These are phyloP conservation scores for Kokia cookei DNA, from an alignment of 441 rosid genomes.

Conservation along the genomic window DNA sequence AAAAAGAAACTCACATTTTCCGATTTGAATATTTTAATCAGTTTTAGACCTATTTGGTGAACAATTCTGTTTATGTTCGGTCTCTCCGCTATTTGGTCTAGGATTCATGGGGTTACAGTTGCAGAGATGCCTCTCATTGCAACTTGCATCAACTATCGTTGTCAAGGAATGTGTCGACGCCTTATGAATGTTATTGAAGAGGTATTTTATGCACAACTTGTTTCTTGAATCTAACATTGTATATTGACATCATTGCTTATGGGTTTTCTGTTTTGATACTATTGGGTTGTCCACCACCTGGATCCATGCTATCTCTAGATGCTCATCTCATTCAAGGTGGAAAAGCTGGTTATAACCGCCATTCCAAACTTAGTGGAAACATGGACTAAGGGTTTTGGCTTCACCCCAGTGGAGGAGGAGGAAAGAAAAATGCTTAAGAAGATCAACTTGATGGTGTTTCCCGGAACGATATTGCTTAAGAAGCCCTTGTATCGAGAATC, in stretches of 20 bases:
- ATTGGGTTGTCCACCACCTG: background rate
- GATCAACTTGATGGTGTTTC: constrained; percentile 86
- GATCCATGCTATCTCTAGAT: constrained; percentile 41
- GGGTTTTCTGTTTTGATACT: background rate
- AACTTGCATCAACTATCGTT: constrained; percentile 84
- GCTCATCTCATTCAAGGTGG: constrained; percentile 72
- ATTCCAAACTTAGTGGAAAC: constrained; percentile 81
- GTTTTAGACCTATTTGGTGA: background rate
- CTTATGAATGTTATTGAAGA: constrained; percentile 78
- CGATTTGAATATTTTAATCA: background rate
- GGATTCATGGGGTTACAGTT: constrained; percentile 77
- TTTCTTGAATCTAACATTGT: background rate
- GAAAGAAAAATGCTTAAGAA: constrained; percentile 58
- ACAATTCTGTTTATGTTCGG: background rate
- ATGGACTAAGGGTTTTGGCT: constrained; percentile 90
- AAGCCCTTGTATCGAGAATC: constrained; percentile 39
- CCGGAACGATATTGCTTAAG: constrained; percentile 71
- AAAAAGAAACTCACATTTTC: background rate
- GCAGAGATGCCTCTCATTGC: constrained; percentile 99
- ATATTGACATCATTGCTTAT: background rate
- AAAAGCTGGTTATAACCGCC: constrained; percentile 85
- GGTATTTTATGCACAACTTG: constrained; percentile 27
- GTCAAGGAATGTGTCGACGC: constrained; percentile 91
- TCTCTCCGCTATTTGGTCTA: constrained; percentile 13
- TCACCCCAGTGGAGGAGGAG: constrained; percentile 42